Evolutionary conservation across 345 rosid genomes (phyloP).

Genomic region (Iberis pinnata): DNA sequence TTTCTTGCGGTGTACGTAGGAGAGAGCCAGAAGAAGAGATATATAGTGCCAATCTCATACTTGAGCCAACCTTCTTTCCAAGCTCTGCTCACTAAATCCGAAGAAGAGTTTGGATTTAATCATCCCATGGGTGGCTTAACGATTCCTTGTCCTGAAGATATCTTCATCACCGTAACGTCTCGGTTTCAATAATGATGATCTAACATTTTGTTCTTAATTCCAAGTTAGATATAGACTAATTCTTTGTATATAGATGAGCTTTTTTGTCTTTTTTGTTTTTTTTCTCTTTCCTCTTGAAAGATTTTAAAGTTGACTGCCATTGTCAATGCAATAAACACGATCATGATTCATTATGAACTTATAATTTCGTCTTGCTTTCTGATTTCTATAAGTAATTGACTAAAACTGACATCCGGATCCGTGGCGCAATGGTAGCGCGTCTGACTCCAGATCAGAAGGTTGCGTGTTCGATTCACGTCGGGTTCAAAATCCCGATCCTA

Average conservation of each 20-base stretch:
- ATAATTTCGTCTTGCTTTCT: too few relatives aligned
- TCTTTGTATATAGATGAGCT: too few relatives aligned
- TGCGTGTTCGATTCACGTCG: constrained; percentile 92
- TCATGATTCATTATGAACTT: too few relatives aligned
- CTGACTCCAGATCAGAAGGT: constrained; percentile 99
- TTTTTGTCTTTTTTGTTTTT: too few relatives aligned
- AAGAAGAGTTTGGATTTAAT: constrained; percentile 47
- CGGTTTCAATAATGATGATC: constrained; percentile 4
- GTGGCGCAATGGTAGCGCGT: constrained; percentile 98
- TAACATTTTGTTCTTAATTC: too few relatives aligned
- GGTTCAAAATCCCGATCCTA: constrained; percentile 55
- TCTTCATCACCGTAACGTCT: constrained; percentile 31
- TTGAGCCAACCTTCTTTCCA: constrained; percentile 39
- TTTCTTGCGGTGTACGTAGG: constrained; percentile 43
- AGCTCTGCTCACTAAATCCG: constrained; percentile 36
- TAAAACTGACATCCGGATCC: constrained; percentile 60
- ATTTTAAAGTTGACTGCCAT: too few relatives aligned
- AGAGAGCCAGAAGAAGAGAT: constrained; percentile 37
- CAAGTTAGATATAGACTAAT: too few relatives aligned
- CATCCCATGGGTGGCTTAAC: constrained; percentile 49
- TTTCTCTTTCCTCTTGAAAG: too few relatives aligned
- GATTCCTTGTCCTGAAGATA: constrained; percentile 39
- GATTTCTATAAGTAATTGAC: too few relatives aligned
- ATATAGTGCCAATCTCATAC: constrained; percentile 37
- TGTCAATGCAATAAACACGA: too few relatives aligned